Evolutionary conservation across 2,329 filamentous ascomycete species (phyloP).

Genomic region (Pseudogymnoascus sp.): DNA sequence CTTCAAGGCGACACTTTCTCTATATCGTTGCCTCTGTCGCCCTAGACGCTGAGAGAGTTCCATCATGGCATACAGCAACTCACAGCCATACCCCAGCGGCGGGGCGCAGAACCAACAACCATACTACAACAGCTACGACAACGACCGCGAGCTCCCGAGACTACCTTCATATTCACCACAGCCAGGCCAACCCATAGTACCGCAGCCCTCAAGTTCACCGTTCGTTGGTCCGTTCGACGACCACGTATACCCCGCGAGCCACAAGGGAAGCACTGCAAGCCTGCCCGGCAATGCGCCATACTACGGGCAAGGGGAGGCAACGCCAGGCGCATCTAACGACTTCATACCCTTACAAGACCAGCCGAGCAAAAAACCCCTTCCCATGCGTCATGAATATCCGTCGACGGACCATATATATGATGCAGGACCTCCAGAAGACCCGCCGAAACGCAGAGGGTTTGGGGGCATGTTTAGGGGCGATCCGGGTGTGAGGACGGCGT

Average conservation of each 20-base stretch:
- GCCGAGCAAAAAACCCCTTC: conserved; percentile 27
- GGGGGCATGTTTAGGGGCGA: conserved; percentile 45
- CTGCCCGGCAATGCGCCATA: conserved; percentile 45
- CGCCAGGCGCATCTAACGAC: conserved; percentile 35
- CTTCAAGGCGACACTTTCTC: neutral
- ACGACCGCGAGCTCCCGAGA: conserved; percentile 7
- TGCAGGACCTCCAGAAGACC: conserved; percentile 32
- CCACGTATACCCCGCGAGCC: conserved; percentile 49
- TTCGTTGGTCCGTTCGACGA: conserved; percentile 64
- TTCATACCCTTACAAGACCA: conserved; percentile 52
- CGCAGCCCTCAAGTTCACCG: conserved; percentile 39
- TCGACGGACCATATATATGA: conserved; percentile 56
- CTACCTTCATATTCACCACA: conserved; percentile 11
- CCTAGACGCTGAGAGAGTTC: neutral
- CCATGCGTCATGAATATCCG: conserved; percentile 26
- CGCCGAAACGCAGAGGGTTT: conserved; percentile 39
- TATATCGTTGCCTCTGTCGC: neutral
- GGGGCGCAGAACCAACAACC: conserved; percentile 15
- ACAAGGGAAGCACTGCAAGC: neutral
- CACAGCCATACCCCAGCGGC: conserved; percentile 14
- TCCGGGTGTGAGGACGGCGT: conserved; percentile 46
- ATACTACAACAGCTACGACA: conserved; percentile 15
- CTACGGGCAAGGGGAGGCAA: conserved; percentile 38
- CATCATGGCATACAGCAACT: conserved; percentile 3
- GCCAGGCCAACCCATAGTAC: conserved; percentile 22